Base-by-base conservation (phyloP, 1,284 basidiomycete species). In the Irpex sp. region DNA sequence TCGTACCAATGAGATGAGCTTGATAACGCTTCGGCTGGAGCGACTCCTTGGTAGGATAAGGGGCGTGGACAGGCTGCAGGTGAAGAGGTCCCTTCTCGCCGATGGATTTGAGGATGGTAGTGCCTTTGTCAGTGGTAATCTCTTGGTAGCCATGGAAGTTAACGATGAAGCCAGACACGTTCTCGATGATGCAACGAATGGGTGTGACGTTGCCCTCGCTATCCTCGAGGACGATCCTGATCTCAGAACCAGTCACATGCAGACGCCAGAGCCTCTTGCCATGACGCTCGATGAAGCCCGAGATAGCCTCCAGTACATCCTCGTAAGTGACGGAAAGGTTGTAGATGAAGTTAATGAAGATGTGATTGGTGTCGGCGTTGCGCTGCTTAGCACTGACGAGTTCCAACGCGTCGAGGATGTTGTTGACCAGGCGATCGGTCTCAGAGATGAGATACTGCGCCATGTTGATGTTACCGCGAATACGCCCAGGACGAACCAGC, bases 101-200 rank as follows among this genome's bases (percentile, higher is more conserved):
- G 69, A 98, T 97, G 5, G 96, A 97, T 79, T 97, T 97, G 68
- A 99, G 85, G 69, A 98, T 95, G 5, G 90, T 91, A 6, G 91
- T 91, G 58, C 97, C 97, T 78, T 93, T 96, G 75, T 98, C 96
- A 56, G 94, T 97, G 52, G 89, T 90, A 71, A 98, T 94, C 81
- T 99, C 97, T 78, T 98, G 96, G 81, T 99, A 99, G n/a, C 93
- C 94, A 74, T 97, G 94, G 82, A 92, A 98, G 77, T 98, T 97
- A 77, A 99, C 97, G 69, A 98, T 94, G 80, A 99, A 98, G 57
- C 97, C 97, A 51, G 96, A 97, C 60, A 98, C 95, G 76, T 98
- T 99, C 81, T 97, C 95, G 76, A 99, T 97, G 75, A 98, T 91
- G 71, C 96, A 96, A 52, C 97, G 94, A 74, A 99, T 95, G 8